These are phyloP conservation scores for Podospora australis DNA, from an alignment of 495 filamentous ascomycete species.

Conservation along the genomic window DNA sequence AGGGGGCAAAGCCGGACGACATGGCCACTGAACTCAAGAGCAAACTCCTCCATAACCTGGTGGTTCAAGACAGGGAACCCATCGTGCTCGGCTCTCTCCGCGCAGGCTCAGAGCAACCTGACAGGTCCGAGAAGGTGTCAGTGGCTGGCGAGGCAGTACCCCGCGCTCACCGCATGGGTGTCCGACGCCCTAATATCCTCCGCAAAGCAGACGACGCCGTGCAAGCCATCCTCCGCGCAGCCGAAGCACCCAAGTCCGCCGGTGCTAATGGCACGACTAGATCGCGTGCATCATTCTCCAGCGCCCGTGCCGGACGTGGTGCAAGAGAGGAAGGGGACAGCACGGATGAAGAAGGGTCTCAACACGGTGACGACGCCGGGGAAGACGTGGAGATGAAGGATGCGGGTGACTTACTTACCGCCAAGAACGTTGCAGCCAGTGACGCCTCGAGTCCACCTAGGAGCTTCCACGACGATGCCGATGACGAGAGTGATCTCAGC, in stretches of 20 bases:
- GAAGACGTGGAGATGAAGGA: conserved; percentile 33
- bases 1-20: conserved; percentile 16
- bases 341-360: conserved; percentile 13
- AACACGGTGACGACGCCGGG: conserved; percentile 18
- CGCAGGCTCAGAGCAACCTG: conserved; percentile 23
- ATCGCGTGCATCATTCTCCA: conserved; percentile 31
- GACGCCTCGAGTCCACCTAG: conserved; percentile 39
- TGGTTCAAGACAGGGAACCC: conserved; percentile 23
- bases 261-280: conserved; percentile 5
- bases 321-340: conserved; percentile 24
- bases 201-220: conserved; percentile 45
- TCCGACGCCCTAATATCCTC: conserved; percentile 41
- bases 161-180: conserved; percentile 31
- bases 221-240: conserved; percentile 32
- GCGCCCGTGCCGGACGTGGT: conserved; percentile 24
- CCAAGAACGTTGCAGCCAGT: too few relatives aligned
- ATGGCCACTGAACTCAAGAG: conserved; percentile 13
- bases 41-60: conserved; percentile 52
- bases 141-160: conserved; percentile 28
- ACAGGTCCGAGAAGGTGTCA: conserved; percentile 32
- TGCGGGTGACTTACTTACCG: too few relatives aligned
- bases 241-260: conserved; percentile 34
- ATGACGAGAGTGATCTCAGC: conserved; percentile 76
- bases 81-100: conserved; percentile 21
- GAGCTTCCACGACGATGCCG: conserved; percentile 66